Evolutionary conservation across 2,329 filamentous ascomycete species (phyloP).

Genomic region (Aspergillus aculeatinus): DNA sequence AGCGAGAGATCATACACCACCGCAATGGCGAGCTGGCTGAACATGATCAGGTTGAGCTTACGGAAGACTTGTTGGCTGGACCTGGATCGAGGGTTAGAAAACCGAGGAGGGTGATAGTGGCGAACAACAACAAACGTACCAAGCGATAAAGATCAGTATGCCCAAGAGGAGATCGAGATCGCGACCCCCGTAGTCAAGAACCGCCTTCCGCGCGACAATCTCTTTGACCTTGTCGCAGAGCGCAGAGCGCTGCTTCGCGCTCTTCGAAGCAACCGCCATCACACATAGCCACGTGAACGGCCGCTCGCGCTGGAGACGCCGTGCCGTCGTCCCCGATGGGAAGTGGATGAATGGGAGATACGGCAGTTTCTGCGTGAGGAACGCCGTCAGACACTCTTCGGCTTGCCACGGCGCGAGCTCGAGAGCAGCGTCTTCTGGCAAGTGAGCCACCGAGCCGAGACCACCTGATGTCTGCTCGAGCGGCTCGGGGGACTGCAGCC

Average conservation of each 20-base stretch:
- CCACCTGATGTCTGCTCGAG: neutral
- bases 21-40: conserved; percentile 9
- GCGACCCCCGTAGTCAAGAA: conserved; percentile 45
- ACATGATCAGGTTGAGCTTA: conserved; percentile 17
- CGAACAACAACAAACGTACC: conserved; percentile 28
- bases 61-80: conserved; percentile 11
- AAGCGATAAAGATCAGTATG: conserved; percentile 48
- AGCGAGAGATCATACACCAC: conserved; percentile 19
- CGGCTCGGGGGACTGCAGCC: neutral
- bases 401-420: conserved; percentile 23
- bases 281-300: conserved; percentile 56
- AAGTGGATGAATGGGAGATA: conserved; percentile 51
- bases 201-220: conserved; percentile 48
- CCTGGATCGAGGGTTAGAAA: neutral
- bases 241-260: conserved; percentile 40
- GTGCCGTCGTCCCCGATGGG: conserved; percentile 30
- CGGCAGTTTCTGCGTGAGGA: conserved; percentile 43
- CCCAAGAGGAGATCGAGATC: conserved; percentile 54
- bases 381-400: conserved; percentile 43
- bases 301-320: conserved; percentile 39
- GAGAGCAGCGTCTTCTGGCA: neutral
- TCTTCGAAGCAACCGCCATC: conserved; percentile 48
- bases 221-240: conserved; percentile 46
- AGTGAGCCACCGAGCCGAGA: neutral
- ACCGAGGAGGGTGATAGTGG: no score